Evolutionary conservation across 148 eudicot species (phyloP), one percentile per base, ranked within the genome.

Genomic region (Cornus controversa): DNA sequence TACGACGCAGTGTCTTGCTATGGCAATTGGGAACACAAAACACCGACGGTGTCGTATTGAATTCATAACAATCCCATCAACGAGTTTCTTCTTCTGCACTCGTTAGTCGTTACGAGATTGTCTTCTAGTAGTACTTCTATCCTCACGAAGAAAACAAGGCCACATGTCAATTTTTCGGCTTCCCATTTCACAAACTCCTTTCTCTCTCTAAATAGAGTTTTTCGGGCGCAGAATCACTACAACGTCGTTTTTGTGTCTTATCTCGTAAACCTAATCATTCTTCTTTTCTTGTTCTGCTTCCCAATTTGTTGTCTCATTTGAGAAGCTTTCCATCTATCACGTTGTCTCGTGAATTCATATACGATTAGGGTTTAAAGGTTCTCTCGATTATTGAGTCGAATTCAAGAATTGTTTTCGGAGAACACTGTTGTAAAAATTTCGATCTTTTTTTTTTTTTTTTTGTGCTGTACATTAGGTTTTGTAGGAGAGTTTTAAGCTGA

Each of bases 181-280:
- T 34, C 28, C 77, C 14, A 60, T 66, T 64, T 50, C 40, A 27
- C 27, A 29, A 36, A 29, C 72, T 15, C 45, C 2, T 37, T 6
- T 47, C 63, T 71, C 74, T 71, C 63, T 26, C 63, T 26, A 45
- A 3, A 6, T 8, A 11, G n/a, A n/a, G n/a, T n/a, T n/a, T 25
- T n/a, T 71, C 45, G 29, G 75, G 65, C 40, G 64, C 65, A 54
- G 42, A 54, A 72, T 72, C 57, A 62, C 25, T 29, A 18, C 65
- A 27, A 7, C 63, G 37, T 72, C 60, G 14, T 14, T 72, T 45
- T 57, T 72, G 64, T 50, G 66, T 54, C 75, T 72, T 54, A 72
- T 72, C 75, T 72, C 16, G 28, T 72, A 28, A 57, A 31, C 45
- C 65, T 22, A 71, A 50, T 26, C 63, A 14, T 9, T 37, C 53